These are phyloP conservation scores for Sporothrix variecibatus DNA, from an alignment of 2,329 filamentous ascomycete genomes.

Conservation along the genomic window DNA sequence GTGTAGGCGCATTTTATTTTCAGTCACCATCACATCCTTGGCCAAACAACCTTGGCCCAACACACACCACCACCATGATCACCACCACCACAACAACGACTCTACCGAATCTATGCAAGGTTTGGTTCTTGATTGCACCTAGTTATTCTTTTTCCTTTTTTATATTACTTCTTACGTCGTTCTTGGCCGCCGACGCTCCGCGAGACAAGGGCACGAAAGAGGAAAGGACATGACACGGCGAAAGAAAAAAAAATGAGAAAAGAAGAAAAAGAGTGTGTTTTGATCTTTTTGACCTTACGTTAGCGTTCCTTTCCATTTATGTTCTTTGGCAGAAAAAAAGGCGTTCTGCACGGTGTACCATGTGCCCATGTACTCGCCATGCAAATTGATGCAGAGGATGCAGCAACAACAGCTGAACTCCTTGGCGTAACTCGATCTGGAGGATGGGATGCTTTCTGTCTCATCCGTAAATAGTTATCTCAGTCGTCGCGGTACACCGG, in stretches of 20 bases:
- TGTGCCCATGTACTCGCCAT: neutral
- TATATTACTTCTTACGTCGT: neutral
- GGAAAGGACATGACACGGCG: neutral
- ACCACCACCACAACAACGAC: neutral
- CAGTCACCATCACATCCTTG: neutral
- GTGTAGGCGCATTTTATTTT: neutral
- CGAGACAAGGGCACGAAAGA: neutral
- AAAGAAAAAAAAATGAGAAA: neutral
- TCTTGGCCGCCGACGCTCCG: neutral
- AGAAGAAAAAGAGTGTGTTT: neutral
- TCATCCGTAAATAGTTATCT: neutral
- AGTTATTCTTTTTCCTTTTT: neutral
- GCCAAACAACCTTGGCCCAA: neutral
- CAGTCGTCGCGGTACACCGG: neutral
- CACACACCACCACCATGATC: neutral
- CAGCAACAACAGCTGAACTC: too few species aligned
- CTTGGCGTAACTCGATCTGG: too few species aligned
- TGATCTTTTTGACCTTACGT: neutral
- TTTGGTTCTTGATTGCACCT: neutral
- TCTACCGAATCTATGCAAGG: neutral
- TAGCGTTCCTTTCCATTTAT: neutral
- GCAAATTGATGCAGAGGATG: neutral
- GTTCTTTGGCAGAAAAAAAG: neutral
- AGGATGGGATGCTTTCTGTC: too few species aligned
- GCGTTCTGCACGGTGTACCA: neutral